phyloP scores from a whole-genome alignment of 2,329 filamentous ascomycete genomes.

The Thelonectria discophora region DNA sequence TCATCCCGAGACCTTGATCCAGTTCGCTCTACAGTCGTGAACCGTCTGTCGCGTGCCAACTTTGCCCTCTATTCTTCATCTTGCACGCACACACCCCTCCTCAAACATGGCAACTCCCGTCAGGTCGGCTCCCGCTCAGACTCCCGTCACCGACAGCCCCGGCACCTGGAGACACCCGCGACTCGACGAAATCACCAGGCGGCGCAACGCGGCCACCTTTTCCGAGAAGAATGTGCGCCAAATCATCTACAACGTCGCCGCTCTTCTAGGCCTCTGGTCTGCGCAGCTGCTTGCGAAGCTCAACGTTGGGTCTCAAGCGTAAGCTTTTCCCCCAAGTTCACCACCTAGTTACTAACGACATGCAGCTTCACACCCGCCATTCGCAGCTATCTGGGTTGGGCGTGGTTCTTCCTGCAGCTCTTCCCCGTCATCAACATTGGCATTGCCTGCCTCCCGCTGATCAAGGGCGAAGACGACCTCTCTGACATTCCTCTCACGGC shows the following conservation, averaged over 20 bases:
- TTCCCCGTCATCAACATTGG: constrained; percentile 76
- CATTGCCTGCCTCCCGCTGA: constrained; percentile 75
- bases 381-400: constrained; percentile 53
- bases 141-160: constrained; percentile 62
- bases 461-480: constrained; percentile 78
- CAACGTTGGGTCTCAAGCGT: constrained; percentile 53
- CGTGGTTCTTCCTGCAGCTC: constrained; percentile 59
- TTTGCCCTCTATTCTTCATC: not conserved
- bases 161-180: constrained; percentile 93
- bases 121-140: constrained; percentile 53
- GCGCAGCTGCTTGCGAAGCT: constrained; percentile 47
- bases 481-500: constrained; percentile 86
- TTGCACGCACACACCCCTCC: not conserved
- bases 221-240: constrained; percentile 77
- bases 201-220: constrained; percentile 82
- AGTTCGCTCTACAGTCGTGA: constrained; percentile 13
- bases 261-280: constrained; percentile 53
- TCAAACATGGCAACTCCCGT: constrained; percentile 45
- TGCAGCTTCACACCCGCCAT: constrained; percentile 46
- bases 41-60: not conserved
- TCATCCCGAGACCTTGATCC: constrained; percentile 10
- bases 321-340: constrained; percentile 35
- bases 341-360: constrained; percentile 30
- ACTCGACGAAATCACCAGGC: constrained; percentile 83
- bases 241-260: constrained; percentile 72